Evolutionary conservation across 257 asterid species (phyloP).

Genomic region (Nicotiana sylvestris): DNA sequence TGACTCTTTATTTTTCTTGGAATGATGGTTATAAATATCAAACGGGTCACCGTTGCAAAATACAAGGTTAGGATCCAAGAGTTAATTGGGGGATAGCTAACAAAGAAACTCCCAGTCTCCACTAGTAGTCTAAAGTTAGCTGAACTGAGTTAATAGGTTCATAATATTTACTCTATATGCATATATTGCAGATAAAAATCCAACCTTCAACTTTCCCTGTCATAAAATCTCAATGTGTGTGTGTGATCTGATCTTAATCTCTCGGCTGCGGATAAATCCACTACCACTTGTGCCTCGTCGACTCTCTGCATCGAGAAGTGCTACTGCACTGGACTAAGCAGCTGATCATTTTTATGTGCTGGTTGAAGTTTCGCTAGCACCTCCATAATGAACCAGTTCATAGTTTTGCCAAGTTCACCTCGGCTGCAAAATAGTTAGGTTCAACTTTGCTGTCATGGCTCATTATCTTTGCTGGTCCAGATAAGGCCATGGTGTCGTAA

Average conservation of each 20-base stretch:
- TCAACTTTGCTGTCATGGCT: constrained; percentile 45
- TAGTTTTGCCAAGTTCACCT: constrained; percentile 58
- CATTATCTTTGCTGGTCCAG: constrained; percentile 48
- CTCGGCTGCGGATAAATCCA: constrained; percentile 75
- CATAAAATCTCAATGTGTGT: constrained; percentile 30
- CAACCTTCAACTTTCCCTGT: constrained; percentile 6
- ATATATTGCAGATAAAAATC: constrained; percentile 26
- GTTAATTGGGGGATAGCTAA: constrained; percentile 20
- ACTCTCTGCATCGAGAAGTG: constrained; percentile 70
- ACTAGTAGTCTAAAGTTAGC: constrained; percentile 42
- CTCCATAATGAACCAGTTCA: constrained; percentile 85
- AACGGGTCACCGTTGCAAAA: constrained; percentile 12
- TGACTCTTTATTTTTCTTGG: neutral
- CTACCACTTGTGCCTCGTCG: constrained; percentile 71
- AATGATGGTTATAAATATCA: constrained; percentile 8
- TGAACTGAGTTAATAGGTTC: constrained; percentile 38
- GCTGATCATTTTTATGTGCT: constrained; percentile 61
- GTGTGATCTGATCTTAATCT: constrained; percentile 38
- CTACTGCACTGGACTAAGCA: constrained; percentile 54
- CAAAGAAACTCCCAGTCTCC: constrained; percentile 38
- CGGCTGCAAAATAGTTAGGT: constrained; percentile 36
- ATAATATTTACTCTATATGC: constrained; percentile 25
- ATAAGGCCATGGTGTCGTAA: constrained; percentile 43
- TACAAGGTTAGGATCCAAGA: constrained; percentile 37
- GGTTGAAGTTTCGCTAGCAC: constrained; percentile 67